phyloP scores from a whole-genome alignment of 257 asterid genomes.

The Przewalskia tangutica region DNA sequence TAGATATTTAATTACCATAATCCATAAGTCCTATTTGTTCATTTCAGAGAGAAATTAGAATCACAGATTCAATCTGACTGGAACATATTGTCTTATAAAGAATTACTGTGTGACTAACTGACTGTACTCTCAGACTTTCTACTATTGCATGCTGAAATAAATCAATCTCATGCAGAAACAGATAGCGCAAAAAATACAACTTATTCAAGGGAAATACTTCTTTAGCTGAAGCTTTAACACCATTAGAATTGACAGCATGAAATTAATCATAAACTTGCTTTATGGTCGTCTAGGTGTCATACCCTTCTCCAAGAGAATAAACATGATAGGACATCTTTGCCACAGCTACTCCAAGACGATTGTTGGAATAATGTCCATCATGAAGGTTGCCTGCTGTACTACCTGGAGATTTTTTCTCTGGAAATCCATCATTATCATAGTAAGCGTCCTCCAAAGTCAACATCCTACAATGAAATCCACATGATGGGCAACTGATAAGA shows the following conservation, averaged over 20 bases:
- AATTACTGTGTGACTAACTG: background rate
- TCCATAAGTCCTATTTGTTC: background rate
- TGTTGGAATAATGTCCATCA: constrained; percentile 46
- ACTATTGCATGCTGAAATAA: background rate
- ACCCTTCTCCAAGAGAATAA: constrained; percentile 95
- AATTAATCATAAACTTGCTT: background rate
- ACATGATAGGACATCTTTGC: constrained; percentile 88
- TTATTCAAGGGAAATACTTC: background rate
- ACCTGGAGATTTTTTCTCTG: constrained; percentile 28
- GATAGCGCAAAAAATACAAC: background rate
- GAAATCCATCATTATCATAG: constrained; percentile 37
- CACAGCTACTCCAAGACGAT: constrained; percentile 72
- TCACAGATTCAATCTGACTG: background rate
- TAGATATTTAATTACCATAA: background rate
- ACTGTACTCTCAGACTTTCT: background rate
- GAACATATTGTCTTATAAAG: background rate
- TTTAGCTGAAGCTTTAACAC: background rate
- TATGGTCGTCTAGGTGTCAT: constrained; percentile 18
- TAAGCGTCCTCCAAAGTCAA: constrained; percentile 83
- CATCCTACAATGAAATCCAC: constrained; percentile 50
- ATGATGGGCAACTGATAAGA: background rate
- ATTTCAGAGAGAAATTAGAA: background rate
- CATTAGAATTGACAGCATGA: background rate
- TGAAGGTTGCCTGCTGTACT: constrained; percentile 27
- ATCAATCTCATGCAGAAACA: background rate